Evolutionary conservation across 164 flowering plant genomes (phyloP).

Genomic region (Liriodendron chinense): DNA sequence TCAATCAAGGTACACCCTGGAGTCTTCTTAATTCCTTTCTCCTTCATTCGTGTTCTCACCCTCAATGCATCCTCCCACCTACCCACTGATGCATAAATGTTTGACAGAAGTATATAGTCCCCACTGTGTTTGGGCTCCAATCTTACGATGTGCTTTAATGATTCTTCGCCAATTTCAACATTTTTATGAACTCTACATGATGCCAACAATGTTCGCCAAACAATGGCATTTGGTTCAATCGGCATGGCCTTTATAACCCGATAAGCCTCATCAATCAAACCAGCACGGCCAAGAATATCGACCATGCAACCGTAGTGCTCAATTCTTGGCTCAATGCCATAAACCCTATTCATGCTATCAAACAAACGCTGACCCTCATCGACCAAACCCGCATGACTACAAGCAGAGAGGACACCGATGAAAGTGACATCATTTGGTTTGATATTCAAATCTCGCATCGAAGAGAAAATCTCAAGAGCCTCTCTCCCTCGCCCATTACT

Average conservation of each 20-base stretch:
- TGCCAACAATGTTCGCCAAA: slow-evolving; percentile 48
- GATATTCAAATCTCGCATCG: slow-evolving; percentile 25
- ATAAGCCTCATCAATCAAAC: slow-evolving; percentile 43
- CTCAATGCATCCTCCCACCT: slow-evolving; percentile 36
- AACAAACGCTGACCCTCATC: slow-evolving; percentile 40
- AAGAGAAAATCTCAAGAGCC: slow-evolving; percentile 32
- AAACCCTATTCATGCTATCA: slow-evolving; percentile 36
- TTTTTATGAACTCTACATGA: slow-evolving; percentile 43
- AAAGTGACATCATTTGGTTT: slow-evolving; percentile 44
- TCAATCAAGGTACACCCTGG: slow-evolving; percentile 49
- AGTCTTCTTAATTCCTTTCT: slow-evolving; percentile 38
- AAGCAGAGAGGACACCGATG: slow-evolving; percentile 46
- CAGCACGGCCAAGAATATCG: slow-evolving; percentile 48
- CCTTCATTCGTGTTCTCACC: slow-evolving; percentile 37
- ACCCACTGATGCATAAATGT: slow-evolving; percentile 37
- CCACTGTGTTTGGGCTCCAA: slow-evolving; percentile 40
- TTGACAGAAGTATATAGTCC: slow-evolving; percentile 45
- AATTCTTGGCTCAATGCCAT: slow-evolving; percentile 40
- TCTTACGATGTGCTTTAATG: slow-evolving; percentile 23
- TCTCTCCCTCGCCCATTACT: slow-evolving; percentile 33
- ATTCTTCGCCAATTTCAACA: slow-evolving; percentile 37
- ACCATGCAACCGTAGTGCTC: slow-evolving; percentile 58
- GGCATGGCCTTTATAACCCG: slow-evolving; percentile 42
- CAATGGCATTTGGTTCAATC: slow-evolving; percentile 34
- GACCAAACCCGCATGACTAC: slow-evolving; percentile 43